Conservation (phyloP, 202 grass and related monocot species). For the Digitaria exilis region DNA sequence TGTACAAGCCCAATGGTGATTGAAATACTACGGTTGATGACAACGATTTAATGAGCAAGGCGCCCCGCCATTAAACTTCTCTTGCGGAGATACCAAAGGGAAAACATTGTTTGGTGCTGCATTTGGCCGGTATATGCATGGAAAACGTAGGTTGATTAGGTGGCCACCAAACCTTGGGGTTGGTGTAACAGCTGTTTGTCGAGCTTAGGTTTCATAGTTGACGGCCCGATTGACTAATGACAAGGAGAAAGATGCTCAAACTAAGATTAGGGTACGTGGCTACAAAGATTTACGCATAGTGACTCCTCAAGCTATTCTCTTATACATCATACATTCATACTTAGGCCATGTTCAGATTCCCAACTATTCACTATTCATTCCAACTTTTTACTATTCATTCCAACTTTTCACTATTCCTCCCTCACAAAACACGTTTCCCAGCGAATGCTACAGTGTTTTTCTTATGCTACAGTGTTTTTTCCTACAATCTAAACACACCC, state of each 20-base stretch:
- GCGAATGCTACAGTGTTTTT: no score
- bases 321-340: background rate
- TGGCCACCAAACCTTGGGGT: constrained; percentile 19
- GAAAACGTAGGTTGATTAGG: background rate
- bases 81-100: background rate
- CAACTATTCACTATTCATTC: no score
- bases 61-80: background rate
- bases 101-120: background rate
- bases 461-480: no score
- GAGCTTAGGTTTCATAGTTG: background rate
- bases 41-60: background rate
- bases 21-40: no score
- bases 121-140: background rate
- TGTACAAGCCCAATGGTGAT: no score
- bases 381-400: no score
- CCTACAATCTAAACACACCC: no score
- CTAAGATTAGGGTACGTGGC: background rate
- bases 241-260: background rate
- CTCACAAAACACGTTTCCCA: no score
- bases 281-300: background rate
- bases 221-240: background rate
- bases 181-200: background rate
- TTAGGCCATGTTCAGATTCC: no score
- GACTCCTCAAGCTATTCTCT: background rate
- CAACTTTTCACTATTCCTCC: no score